phyloP scores from a whole-genome alignment of 1,284 basidiomycete species.

The Puccinia brachypodii region DNA sequence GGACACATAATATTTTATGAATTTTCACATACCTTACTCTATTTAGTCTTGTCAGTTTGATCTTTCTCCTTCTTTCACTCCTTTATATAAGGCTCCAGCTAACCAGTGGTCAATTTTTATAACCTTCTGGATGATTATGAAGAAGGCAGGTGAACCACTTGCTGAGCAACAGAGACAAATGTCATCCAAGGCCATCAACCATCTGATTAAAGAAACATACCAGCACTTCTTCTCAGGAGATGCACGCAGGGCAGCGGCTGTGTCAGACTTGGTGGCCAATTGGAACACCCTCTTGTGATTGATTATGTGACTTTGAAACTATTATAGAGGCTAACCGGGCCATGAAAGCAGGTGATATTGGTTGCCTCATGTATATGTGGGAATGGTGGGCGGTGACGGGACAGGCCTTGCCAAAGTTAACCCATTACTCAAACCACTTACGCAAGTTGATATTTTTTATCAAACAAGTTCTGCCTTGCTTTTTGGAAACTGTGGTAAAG shows the following conservation, averaged over 20 bases:
- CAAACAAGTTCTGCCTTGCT: neutral
- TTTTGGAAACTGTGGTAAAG: neutral
- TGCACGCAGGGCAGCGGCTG: neutral
- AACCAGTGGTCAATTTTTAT: no score
- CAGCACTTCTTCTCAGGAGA: neutral
- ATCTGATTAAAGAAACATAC: neutral
- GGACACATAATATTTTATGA: no score
- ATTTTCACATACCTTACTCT: no score
- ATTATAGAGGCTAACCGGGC: no score
- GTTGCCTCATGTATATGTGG: slow-evolving; percentile 6
- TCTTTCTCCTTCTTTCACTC: no score
- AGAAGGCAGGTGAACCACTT: no score
- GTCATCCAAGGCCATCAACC: neutral
- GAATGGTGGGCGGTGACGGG: neutral
- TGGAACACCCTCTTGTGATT: neutral
- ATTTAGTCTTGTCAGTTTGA: neutral
- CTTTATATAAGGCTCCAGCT: no score
- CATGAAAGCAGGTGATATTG: neutral
- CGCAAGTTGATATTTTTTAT: neutral
- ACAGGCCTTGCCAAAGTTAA: neutral
- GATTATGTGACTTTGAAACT: neutral
- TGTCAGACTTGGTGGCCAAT: neutral
- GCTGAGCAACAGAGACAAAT: no score
- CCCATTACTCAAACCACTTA: slow-evolving; percentile 2
- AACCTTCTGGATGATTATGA: no score